These are phyloP conservation scores for Suhomyces vadensis DNA, from an alignment of 805 yeast genomes.

Conservation along the genomic window DNA sequence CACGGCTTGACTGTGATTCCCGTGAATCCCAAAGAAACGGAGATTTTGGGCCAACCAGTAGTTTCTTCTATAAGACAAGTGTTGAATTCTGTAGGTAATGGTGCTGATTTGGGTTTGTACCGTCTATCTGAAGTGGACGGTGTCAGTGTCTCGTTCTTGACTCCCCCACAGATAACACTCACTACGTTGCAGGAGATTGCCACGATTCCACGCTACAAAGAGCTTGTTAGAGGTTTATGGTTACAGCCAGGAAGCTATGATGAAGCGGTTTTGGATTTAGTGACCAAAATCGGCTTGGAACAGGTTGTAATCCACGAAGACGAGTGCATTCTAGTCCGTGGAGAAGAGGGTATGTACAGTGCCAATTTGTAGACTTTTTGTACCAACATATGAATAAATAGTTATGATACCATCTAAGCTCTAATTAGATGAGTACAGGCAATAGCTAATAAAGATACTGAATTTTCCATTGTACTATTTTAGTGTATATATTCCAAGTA, in stretches of 20 bases:
- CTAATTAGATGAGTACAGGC: neutral
- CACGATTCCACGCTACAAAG: slow-evolving; percentile 40
- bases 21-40: slow-evolving; percentile 56
- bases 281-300: slow-evolving; percentile 34
- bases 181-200: slow-evolving; percentile 36
- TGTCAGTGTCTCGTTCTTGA: slow-evolving; percentile 64
- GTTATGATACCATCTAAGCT: neutral
- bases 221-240: slow-evolving; percentile 62
- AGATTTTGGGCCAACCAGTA: slow-evolving; percentile 48
- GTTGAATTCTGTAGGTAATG: slow-evolving; percentile 19
- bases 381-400: neutral
- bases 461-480: too few relatives aligned
- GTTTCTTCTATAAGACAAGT: slow-evolving; percentile 32
- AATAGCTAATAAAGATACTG: too few relatives aligned
- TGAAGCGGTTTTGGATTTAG: slow-evolving; percentile 45
- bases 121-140: slow-evolving; percentile 39
- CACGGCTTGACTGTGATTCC: slow-evolving; percentile 63
- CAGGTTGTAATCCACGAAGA: slow-evolving; percentile 47
- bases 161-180: slow-evolving; percentile 66
- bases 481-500: too few relatives aligned
- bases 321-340: slow-evolving; percentile 71
- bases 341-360: slow-evolving; percentile 50
- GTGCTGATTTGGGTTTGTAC: slow-evolving; percentile 24
- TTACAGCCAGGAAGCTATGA: slow-evolving; percentile 83
- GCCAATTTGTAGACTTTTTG: slow-evolving; percentile 39